Percentiles rank a stretch among this genome's conserved stretches.
phyloP scores from a whole-genome alignment of 768 basidiomycete genomes.

The Lactarius psammicola region DNA sequence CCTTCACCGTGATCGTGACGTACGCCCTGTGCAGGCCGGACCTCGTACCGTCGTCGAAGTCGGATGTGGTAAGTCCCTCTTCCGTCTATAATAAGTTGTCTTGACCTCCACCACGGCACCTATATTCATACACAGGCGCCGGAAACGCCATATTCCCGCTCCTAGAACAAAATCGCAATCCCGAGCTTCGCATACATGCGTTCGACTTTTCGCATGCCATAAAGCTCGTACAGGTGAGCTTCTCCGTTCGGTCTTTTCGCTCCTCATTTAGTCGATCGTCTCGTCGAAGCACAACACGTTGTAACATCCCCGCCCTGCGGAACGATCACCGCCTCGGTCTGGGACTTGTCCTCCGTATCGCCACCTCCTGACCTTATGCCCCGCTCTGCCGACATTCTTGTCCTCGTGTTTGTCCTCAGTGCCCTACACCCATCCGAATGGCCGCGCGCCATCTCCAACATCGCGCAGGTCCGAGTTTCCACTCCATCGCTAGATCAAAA shows the following conservation, averaged over 20 bases:
- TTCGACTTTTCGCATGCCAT: constrained; percentile 91
- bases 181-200: constrained; percentile 67
- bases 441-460: constrained; percentile 75
- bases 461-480: constrained; percentile 55
- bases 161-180: constrained; percentile 78
- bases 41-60: constrained; percentile 76
- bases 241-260: neutral
- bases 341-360: constrained; percentile 77
- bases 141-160: constrained; percentile 96
- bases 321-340: constrained; percentile 74
- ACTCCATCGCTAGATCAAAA: neutral
- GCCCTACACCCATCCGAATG: constrained; percentile 95
- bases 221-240: constrained; percentile 76
- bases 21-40: constrained; percentile 59
- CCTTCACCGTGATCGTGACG: constrained; percentile 3
- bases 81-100: neutral
- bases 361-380: constrained; percentile 65
- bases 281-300: constrained; percentile 60
- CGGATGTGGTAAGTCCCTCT: constrained; percentile 69
- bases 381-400: constrained; percentile 77
- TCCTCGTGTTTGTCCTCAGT: constrained; percentile 92
- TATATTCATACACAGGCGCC: constrained; percentile 66
- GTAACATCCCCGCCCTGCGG: constrained; percentile 69
- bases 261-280: neutral
- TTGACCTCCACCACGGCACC: neutral